phyloP scores from a whole-genome alignment of 371 early-diverging fungal genomes.

The Mucor velutinosus region DNA sequence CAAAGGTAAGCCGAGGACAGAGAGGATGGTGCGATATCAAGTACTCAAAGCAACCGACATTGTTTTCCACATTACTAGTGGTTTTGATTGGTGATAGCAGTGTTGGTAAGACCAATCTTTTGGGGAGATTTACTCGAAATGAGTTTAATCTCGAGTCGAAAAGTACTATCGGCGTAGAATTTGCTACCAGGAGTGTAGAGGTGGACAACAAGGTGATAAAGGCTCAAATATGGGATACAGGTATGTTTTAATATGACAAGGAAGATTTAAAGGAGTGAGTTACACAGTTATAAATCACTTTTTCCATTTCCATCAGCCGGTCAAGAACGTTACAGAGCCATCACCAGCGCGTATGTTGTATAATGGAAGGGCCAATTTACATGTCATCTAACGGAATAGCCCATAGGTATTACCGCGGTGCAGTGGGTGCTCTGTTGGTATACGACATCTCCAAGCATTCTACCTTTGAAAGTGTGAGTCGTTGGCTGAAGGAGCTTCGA shows the following conservation, averaged over 20 bases:
- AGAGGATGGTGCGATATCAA: not conserved
- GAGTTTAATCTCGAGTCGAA: constrained; percentile 98
- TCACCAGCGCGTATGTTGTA: constrained; percentile 87
- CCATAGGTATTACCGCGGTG: constrained; percentile 97
- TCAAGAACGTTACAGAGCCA: constrained; percentile 89
- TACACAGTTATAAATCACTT: constrained; percentile 4
- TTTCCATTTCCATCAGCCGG: constrained; percentile 62
- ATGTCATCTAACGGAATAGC: not conserved
- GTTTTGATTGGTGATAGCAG: constrained; percentile 99
- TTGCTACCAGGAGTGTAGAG: constrained; percentile 97
- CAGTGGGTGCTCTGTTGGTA: constrained; percentile 99
- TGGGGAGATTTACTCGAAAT: constrained; percentile 97
- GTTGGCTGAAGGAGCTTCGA: constrained; percentile 97
- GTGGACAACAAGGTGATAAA: constrained; percentile 98
- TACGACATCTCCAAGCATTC: constrained; percentile 98
- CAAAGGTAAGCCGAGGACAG: constrained; percentile 16
- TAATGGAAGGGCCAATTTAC: not conserved
- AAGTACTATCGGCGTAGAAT: constrained; percentile 99
- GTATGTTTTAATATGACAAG: constrained; percentile 29
- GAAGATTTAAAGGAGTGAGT: constrained; percentile 2
- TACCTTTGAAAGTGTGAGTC: constrained; percentile 93
- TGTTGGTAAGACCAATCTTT: constrained; percentile 99
- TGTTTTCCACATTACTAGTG: constrained; percentile 56
- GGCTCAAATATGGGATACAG: constrained; percentile 99
- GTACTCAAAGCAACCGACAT: constrained; percentile 2